Conservation (phyloP, 1,284 basidiomycete genomes). For the Malassezia japonica region DNA sequence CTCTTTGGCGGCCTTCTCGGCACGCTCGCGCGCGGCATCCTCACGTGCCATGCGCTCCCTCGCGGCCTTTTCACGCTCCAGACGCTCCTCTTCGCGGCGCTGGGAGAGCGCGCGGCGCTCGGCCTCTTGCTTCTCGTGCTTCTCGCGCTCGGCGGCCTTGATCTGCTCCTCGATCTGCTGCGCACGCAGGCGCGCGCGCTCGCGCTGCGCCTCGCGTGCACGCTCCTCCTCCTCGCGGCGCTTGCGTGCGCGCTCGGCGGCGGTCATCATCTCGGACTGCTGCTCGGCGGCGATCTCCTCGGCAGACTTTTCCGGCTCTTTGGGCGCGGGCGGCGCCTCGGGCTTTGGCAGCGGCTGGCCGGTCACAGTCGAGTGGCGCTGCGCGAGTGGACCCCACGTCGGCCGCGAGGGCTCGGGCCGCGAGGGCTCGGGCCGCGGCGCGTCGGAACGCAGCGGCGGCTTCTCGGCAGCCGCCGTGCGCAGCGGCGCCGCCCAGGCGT, state of each 20-base stretch:
- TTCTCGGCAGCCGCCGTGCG: neutral
- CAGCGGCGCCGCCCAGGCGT: neutral
- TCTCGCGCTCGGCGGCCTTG: conserved; percentile 24
- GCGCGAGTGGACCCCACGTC: conserved; percentile 41
- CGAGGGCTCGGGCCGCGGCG: neutral
- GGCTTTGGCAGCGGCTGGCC: conserved; percentile 19
- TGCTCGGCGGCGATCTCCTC: conserved; percentile 18
- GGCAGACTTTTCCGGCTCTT: conserved; percentile 6
- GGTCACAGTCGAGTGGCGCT: conserved; percentile 20
- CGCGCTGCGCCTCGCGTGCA: conserved; percentile 28
- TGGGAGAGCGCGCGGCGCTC: neutral
- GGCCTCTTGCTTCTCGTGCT: neutral
- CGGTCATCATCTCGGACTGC: conserved; percentile 32
- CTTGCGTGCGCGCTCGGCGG: conserved; percentile 41
- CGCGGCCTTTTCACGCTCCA: neutral
- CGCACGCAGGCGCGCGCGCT: conserved; percentile 40
- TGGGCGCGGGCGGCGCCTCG: conserved; percentile 1
- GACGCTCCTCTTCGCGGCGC: neutral
- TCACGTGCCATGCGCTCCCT: neutral
- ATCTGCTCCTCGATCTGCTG: conserved; percentile 35
- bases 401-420: neutral
- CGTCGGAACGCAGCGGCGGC: neutral
- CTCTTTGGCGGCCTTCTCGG: neutral
- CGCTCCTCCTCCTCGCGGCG: conserved; percentile 41
- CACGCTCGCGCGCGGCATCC: neutral